phyloP scores from a whole-genome alignment of 2,329 filamentous ascomycete genomes.

The Drechslerella coelobrocha region DNA sequence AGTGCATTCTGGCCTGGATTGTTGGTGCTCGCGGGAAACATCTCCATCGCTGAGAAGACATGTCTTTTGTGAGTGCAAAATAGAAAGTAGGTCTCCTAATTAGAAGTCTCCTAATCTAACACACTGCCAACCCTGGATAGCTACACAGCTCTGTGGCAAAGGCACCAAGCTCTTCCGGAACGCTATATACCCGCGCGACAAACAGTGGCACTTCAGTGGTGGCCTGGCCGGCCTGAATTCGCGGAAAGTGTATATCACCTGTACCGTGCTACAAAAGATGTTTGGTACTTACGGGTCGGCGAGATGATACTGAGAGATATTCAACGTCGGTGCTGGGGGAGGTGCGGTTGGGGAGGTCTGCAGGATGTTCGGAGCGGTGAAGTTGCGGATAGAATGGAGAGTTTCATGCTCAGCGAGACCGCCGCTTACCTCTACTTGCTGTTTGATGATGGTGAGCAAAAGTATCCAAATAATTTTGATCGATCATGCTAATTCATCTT shows the following conservation, averaged over 20 bases:
- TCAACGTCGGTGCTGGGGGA: constrained; percentile 82
- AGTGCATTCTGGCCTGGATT: constrained; percentile 94
- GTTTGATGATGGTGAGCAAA: constrained; percentile 66
- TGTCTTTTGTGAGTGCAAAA: constrained; percentile 68
- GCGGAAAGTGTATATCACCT: constrained; percentile 96
- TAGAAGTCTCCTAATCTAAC: too few species aligned
- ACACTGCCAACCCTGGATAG: constrained; percentile 1
- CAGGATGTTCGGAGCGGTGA: constrained; percentile 66
- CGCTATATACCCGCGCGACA: constrained; percentile 81
- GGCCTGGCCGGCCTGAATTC: constrained; percentile 93
- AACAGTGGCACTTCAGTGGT: constrained; percentile 89
- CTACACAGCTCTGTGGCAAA: constrained; percentile 91
- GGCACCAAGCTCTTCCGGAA: constrained; percentile 92
- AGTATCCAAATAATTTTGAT: too few species aligned
- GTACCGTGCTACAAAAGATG: constrained; percentile 90
- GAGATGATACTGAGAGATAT: constrained; percentile 95
- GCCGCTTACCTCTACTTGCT: constrained; percentile 94
- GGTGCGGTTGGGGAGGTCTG: constrained; percentile 82
- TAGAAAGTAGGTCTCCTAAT: too few species aligned
- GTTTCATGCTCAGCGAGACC: constrained; percentile 96
- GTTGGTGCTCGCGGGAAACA: constrained; percentile 80
- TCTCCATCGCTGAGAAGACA: constrained; percentile 88
- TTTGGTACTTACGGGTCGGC: constrained; percentile 93
- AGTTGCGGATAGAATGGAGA: constrained; percentile 94
- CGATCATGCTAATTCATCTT: constrained; percentile 52